phyloP scores from a whole-genome alignment of 331 rosid genomes.

The Acacia concinna region DNA sequence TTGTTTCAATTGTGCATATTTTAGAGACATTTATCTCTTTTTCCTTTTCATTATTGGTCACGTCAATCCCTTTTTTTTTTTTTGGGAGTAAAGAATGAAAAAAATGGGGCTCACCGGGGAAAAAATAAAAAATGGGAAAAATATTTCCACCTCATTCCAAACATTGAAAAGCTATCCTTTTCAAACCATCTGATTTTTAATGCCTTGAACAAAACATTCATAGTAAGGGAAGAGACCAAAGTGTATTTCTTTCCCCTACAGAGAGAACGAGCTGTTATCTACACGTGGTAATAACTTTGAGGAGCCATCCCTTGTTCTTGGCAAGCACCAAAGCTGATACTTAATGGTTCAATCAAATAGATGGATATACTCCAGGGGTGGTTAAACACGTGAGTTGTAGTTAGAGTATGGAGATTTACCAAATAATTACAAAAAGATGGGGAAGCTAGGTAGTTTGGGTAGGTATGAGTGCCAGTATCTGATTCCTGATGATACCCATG shows the following conservation, averaged over 20 bases:
- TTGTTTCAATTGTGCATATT: background rate
- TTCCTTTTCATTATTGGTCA: background rate
- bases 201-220: constrained; percentile 26
- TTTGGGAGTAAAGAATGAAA: background rate
- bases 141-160: background rate
- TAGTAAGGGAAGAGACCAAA: constrained; percentile 25
- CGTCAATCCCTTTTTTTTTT: background rate
- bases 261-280: constrained; percentile 13
- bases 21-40: too few relatives aligned
- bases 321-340: constrained; percentile 16
- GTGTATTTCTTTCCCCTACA: background rate
- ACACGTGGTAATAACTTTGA: background rate
- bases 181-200: background rate
- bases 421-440: constrained; percentile 9
- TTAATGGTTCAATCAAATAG: constrained; percentile 21
- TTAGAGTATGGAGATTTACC: constrained; percentile 27
- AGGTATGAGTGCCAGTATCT: constrained; percentile 86
- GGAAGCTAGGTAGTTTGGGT: constrained; percentile 61
- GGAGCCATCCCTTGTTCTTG: constrained; percentile 27
- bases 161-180: background rate
- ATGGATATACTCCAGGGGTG: constrained; percentile 18
- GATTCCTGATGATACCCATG: constrained; percentile 92
- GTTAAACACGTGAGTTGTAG: constrained; percentile 20
- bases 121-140: too few relatives aligned
- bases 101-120: too few relatives aligned